These are phyloP conservation scores for Metschnikowia matae DNA, from an alignment of 805 yeast species.

Conservation along the genomic window DNA sequence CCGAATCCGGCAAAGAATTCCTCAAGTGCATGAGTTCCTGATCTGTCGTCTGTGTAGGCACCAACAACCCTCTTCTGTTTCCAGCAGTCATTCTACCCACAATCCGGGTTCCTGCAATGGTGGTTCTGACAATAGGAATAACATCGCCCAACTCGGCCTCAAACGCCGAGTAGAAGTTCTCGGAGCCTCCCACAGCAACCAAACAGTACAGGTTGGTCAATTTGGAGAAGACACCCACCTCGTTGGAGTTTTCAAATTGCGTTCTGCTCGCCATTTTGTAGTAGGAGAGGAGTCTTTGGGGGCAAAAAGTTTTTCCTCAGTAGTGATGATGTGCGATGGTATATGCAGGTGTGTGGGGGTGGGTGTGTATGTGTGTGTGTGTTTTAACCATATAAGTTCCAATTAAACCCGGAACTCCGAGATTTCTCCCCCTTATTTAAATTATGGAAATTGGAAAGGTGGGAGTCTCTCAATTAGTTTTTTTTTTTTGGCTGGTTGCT, in stretches of 20 bases:
- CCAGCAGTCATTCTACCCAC: constrained; percentile 98
- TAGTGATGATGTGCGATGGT: background rate
- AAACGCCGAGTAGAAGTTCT: constrained; percentile 79
- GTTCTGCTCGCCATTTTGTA: constrained; percentile 62
- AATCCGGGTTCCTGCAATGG: constrained; percentile 97
- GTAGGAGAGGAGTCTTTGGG: background rate
- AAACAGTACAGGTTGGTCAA: constrained; percentile 94
- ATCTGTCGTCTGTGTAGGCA: constrained; percentile 96
- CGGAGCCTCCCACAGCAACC: constrained; percentile 96
- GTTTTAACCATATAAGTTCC: no score
- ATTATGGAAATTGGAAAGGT: no score
- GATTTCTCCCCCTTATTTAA: no score
- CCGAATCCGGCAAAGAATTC: constrained; percentile 92
- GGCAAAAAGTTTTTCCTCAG: background rate
- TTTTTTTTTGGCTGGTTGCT: no score
- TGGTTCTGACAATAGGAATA: constrained; percentile 93
- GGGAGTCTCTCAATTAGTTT: no score
- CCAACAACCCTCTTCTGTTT: constrained; percentile 93
- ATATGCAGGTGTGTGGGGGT: background rate
- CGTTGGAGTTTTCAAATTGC: constrained; percentile 81
- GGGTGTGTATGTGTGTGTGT: no score
- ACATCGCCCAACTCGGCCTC: constrained; percentile 97
- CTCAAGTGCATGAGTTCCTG: constrained; percentile 97
- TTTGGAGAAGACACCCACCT: constrained; percentile 92
- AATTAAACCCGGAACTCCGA: no score